Evolutionary conservation across 257 asterid species (phyloP).

Genomic region (Solanum sparsipilum): DNA sequence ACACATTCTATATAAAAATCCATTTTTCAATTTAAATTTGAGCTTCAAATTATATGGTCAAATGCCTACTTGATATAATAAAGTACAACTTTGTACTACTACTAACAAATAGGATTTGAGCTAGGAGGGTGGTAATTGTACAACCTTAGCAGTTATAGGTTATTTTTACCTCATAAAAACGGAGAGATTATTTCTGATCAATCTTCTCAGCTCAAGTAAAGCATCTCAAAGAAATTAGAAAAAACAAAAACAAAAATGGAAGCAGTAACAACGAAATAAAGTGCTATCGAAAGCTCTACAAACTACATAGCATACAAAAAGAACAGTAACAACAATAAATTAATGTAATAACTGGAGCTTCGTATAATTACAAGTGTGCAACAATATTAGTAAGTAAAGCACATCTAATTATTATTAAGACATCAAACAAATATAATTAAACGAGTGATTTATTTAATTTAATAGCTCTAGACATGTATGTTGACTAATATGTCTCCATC

Average conservation of each 20-base stretch:
- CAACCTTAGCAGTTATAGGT: background rate
- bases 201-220: background rate
- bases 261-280: background rate
- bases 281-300: background rate
- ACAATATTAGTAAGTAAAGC: background rate
- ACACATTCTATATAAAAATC: background rate
- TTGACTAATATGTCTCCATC: background rate
- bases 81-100: background rate
- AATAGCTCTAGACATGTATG: background rate
- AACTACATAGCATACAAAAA: background rate
- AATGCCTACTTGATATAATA: background rate
- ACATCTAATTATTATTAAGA: background rate
- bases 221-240: background rate
- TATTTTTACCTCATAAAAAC: background rate
- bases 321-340: background rate
- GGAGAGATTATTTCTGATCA: fast-evolving
- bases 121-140: fast-evolving
- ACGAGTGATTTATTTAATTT: background rate
- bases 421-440: background rate
- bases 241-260: background rate
- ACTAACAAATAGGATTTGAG: background rate
- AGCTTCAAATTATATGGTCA: background rate
- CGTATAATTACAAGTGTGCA: background rate
- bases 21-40: background rate
- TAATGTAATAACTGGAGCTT: background rate